Percentiles rank a stretch among this genome's conserved stretches.
phyloP scores from a whole-genome alignment of 352 stramenopile species.

The Globisporangium megalacanthum region DNA sequence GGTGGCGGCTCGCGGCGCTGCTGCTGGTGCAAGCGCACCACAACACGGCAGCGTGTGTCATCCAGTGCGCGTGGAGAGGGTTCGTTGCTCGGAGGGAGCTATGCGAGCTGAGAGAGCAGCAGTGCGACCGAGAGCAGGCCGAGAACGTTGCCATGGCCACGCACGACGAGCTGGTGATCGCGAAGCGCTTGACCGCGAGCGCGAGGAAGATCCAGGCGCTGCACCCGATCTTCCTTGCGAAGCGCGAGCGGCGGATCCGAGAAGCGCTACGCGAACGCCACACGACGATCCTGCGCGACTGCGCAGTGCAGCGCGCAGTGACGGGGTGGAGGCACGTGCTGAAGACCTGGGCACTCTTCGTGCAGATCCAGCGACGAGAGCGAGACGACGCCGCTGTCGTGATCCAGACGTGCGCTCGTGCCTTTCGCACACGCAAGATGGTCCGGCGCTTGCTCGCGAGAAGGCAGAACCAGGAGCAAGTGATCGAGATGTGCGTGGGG shows the following conservation, averaged over 20 bases:
- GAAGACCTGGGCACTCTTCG: conserved; percentile 31
- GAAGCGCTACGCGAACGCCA: conserved; percentile 30
- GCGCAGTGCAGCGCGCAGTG: conserved; percentile 25
- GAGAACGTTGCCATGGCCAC: conserved; percentile 33
- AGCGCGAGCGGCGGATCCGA: conserved; percentile 25
- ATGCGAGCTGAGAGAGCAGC: conserved; percentile 16
- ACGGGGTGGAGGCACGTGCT: conserved; percentile 24
- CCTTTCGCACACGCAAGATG: conserved; percentile 27
- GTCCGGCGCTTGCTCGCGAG: conserved; percentile 31
- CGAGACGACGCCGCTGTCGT: conserved; percentile 19
- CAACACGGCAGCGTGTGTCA: conserved; percentile 21
- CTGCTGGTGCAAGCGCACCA: conserved; percentile 27
- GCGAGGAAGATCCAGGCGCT: conserved; percentile 51
- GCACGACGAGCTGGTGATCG: conserved; percentile 40
- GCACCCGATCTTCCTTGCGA: conserved; percentile 30
- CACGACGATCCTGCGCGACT: conserved; percentile 30
- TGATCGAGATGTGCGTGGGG: conserved; percentile 34
- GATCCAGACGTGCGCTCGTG: conserved; percentile 39
- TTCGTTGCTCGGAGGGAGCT: conserved; percentile 21
- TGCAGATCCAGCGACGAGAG: conserved; percentile 26
- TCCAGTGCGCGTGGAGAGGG: conserved; percentile 47
- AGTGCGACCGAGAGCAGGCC: conserved; percentile 23
- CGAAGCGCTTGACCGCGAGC: conserved; percentile 28
- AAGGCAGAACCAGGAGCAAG: conserved; percentile 28
- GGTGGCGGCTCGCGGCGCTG: conserved; percentile 13